Percentiles rank a stretch among this genome's conserved stretches.
phyloP scores from a whole-genome alignment of 257 asterid species.

The Rhazya stricta region DNA sequence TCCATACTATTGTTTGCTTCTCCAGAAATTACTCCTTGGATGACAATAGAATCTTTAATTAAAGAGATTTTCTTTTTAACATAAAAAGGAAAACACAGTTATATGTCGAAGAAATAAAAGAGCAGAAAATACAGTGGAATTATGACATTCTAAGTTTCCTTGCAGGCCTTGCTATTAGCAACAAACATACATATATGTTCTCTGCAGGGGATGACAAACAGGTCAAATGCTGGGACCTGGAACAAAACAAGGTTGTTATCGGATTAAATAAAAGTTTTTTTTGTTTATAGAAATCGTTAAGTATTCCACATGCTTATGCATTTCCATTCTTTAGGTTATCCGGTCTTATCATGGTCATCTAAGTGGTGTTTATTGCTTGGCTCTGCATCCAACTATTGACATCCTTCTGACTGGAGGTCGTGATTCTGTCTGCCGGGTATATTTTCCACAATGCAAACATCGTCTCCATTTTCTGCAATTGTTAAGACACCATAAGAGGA shows the following conservation, averaged over 20 bases:
- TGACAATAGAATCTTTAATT: background rate
- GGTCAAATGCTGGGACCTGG: constrained; percentile 98
- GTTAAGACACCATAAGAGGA: background rate
- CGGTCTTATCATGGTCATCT: constrained; percentile 98
- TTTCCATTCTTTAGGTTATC: constrained; percentile 51
- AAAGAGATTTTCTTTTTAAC: background rate
- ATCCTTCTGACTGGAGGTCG: constrained; percentile 92
- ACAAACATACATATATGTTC: constrained; percentile 90
- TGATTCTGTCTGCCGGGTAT: constrained; percentile 90
- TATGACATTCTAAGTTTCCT: constrained; percentile 14
- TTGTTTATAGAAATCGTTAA: constrained; percentile 6
- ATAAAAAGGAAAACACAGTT: background rate
- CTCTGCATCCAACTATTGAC: constrained; percentile 92
- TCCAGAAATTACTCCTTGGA: background rate
- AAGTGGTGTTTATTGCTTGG: constrained; percentile 94
- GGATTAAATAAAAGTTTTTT: background rate
- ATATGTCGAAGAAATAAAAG: background rate
- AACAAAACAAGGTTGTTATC: constrained; percentile 80
- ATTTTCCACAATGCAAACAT: constrained; percentile 33
- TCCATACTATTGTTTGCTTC: background rate
- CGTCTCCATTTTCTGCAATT: constrained; percentile 21
- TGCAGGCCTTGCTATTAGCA: constrained; percentile 86
- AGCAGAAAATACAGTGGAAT: background rate
- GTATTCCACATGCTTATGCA: background rate
- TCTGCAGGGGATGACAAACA: constrained; percentile 98